Percentiles rank a stretch among this genome's conserved stretches.
Evolutionary conservation across 108 stramenopile genomes (phyloP).

Genomic region (Conticribra guillardii): DNA sequence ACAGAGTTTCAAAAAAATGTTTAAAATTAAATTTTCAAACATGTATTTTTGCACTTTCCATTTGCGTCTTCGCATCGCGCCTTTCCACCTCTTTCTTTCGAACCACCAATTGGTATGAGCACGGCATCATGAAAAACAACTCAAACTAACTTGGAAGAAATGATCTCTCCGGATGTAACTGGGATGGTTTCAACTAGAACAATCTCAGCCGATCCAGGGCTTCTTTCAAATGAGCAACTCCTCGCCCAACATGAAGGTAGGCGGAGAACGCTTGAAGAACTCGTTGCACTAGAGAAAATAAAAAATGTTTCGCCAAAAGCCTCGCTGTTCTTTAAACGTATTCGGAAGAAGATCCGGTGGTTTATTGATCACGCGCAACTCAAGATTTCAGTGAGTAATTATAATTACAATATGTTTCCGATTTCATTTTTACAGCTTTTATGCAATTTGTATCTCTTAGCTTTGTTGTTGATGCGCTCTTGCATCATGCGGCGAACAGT

Average conservation of each 20-base stretch:
- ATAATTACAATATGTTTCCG: neutral
- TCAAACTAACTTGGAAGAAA: too few species aligned
- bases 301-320: conserved; percentile 1
- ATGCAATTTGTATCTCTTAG: too few species aligned
- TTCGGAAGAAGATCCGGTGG: conserved; percentile 43
- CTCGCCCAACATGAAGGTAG: conserved; percentile 30
- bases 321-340: conserved; percentile 5
- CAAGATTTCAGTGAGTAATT: conserved; percentile 54
- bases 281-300: conserved; percentile 36
- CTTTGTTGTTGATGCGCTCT: too few species aligned
- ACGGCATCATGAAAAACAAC: too few species aligned
- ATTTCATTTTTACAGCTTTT: too few species aligned
- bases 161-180: neutral
- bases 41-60: too few species aligned
- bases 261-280: conserved; percentile 40
- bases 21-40: too few species aligned
- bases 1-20: too few species aligned
- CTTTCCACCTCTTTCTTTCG: too few species aligned
- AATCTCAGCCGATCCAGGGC: conserved; percentile 55
- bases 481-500: too few species aligned
- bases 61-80: too few species aligned
- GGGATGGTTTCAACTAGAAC: conserved; percentile 40
- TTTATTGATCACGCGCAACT: conserved; percentile 51
- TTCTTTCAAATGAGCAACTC: conserved; percentile 54
- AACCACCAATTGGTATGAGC: too few species aligned